phyloP scores from a whole-genome alignment of 352 stramenopile genomes.

The Pythium sp. region DNA sequence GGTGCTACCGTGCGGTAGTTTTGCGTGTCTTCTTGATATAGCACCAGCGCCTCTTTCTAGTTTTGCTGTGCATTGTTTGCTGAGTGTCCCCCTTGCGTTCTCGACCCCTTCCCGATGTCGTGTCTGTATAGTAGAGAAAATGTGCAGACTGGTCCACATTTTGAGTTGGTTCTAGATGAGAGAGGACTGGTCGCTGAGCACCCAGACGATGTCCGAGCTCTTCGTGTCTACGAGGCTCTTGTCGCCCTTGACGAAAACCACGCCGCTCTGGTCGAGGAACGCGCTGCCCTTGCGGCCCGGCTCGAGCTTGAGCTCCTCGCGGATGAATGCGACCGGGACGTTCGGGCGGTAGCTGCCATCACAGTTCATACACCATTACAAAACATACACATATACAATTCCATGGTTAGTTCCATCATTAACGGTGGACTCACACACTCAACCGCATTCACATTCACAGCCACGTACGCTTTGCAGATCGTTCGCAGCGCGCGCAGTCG shows the following conservation, averaged over 20 bases:
- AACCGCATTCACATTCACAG: background rate
- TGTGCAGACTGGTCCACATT: background rate
- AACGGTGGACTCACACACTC: constrained; percentile 1
- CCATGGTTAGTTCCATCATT: background rate
- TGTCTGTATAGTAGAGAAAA: background rate
- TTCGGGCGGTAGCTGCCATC: constrained; percentile 66
- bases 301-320: constrained; percentile 69
- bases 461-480: constrained; percentile 87
- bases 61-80: background rate
- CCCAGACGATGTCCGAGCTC: constrained; percentile 80
- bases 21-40: background rate
- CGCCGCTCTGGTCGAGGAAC: constrained; percentile 74
- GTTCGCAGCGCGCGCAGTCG: constrained; percentile 75
- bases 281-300: constrained; percentile 53
- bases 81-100: background rate
- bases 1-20: background rate
- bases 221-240: constrained; percentile 76
- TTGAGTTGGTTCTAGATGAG: constrained; percentile 58
- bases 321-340: constrained; percentile 70
- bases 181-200: constrained; percentile 74
- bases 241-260: constrained; percentile 64
- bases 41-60: background rate
- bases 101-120: background rate
- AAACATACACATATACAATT: background rate
- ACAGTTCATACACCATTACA: background rate